Base-by-base conservation (phyloP, 2,329 filamentous ascomycete genomes). In the Penicillium corylophilum region DNA sequence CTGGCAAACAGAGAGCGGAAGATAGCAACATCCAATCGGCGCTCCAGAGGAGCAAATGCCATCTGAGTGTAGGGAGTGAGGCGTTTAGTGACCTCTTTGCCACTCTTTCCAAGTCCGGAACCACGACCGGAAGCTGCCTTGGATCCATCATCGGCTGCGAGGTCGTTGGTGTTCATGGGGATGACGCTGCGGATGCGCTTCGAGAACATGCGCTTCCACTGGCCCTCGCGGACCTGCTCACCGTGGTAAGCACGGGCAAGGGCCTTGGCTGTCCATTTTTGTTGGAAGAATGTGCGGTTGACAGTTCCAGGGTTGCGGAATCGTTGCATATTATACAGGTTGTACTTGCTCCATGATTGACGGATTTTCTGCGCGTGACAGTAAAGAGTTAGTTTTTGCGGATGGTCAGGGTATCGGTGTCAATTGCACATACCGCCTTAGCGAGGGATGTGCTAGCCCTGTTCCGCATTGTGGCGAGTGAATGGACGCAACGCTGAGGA, bases 261-360 rank as follows among this genome's bases (percentile, higher is more conserved):
- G 20, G 91, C 85, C 75, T 99, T 99, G 65, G 93, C 89, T 1
- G 76, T 74, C 93, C 93, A 99, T 87, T 99, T 99, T 76, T 97
- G 93, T 80, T 97, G 93, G 82, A 95, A 99, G 77, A 94, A 95
- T 40, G 92, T 96, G 56, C 76, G 66, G 28, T 68, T 65, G 55
- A 62, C 67, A 52, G 76, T 73, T 15, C 63, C 68, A 16, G 80
- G 82, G 2, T 72, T 66, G 39, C 65, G 74, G 29, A 82, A 66
- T 61, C 82, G 81, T 45, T 79, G 76, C 60, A 99, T 77, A 76
- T 96, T 96, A 83, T 89, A 99, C 58, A 99, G 81, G 70, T 95
- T 96, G 80, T 90, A 91, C 78, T 96, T 95, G 80, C 90, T 95
- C 94, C 93, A 96, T 79, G 91, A 90, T 79, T 94, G 89, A 66